These are phyloP conservation scores for Penicillium sp. DNA, from an alignment of 2,329 filamentous ascomycete species.

Conservation along the genomic window DNA sequence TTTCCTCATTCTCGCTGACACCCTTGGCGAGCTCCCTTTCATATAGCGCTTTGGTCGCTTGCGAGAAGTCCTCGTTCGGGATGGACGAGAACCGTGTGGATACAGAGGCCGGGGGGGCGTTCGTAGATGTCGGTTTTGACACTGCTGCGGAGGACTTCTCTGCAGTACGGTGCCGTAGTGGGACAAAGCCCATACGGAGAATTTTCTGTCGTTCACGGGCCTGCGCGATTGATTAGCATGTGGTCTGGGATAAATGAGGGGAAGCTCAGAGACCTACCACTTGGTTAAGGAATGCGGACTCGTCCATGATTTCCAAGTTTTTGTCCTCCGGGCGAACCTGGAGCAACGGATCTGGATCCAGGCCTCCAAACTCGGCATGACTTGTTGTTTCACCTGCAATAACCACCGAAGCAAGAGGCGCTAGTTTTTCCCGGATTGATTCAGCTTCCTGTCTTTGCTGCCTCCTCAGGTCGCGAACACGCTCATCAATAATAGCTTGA, in stretches of 20 bases:
- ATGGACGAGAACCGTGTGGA: constrained; percentile 61
- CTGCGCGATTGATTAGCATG: constrained; percentile 24
- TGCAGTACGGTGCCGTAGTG: constrained; percentile 43
- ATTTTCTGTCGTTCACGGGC: constrained; percentile 52
- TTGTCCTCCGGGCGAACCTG: constrained; percentile 59
- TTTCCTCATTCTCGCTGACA: constrained; percentile 86
- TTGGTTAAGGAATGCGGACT: constrained; percentile 50
- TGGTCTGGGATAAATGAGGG: not conserved
- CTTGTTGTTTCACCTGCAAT: constrained; percentile 7
- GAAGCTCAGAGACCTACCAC: constrained; percentile 38
- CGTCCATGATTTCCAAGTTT: constrained; percentile 48
- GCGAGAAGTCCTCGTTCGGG: constrained; percentile 70
- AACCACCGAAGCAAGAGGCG: constrained; percentile 40
- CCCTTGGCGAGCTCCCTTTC: constrained; percentile 88
- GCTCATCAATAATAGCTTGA: constrained; percentile 62
- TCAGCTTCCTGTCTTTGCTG: constrained; percentile 61
- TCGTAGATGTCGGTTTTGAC: constrained; percentile 28
- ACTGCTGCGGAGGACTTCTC: constrained; percentile 29
- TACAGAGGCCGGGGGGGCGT: constrained; percentile 44
- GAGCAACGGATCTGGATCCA: constrained; percentile 60
- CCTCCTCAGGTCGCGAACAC: constrained; percentile 57
- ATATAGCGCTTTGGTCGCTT: constrained; percentile 78
- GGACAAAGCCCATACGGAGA: constrained; percentile 59
- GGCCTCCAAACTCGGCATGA: constrained; percentile 35
- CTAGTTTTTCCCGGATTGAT: constrained; percentile 46